Conservation (phyloP, 352 stramenopile species). For the Pythium oligandrum region DNA sequence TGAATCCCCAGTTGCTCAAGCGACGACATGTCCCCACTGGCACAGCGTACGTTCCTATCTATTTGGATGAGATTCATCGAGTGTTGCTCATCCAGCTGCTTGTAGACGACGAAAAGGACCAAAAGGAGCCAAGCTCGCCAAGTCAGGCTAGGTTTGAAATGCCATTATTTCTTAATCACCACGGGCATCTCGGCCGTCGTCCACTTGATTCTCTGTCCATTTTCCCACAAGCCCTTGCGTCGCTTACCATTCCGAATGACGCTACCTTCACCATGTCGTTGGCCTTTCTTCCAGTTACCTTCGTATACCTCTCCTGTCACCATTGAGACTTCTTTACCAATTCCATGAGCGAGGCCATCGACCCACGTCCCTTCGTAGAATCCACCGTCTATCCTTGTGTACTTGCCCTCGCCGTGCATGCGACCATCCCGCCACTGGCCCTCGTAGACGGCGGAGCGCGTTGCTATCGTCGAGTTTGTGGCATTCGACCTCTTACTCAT, state of each 20-base stretch:
- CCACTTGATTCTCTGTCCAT: conserved; percentile 56
- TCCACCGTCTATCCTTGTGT: conserved; percentile 45
- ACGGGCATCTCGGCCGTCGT: conserved; percentile 49
- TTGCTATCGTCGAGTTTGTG: background rate
- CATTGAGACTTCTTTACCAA: conserved; percentile 45
- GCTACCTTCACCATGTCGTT: conserved; percentile 51
- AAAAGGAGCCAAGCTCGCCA: conserved; percentile 48
- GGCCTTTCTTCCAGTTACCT: conserved; percentile 46
- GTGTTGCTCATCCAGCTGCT: conserved; percentile 1
- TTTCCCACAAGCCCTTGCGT: conserved; percentile 55
- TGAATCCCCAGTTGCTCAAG: conserved; percentile 26
- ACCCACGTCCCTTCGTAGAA: conserved; percentile 69
- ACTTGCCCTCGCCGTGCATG: conserved; percentile 68
- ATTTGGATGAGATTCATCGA: background rate
- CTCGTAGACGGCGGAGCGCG: conserved; percentile 29
- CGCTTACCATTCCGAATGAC: conserved; percentile 37
- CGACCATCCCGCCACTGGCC: conserved; percentile 55
- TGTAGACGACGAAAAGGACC: conserved; percentile 40
- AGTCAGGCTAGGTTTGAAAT: conserved; percentile 4
- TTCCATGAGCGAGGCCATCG: conserved; percentile 49
- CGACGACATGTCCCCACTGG: conserved; percentile 39
- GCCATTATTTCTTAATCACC: conserved; percentile 15
- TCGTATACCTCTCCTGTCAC: conserved; percentile 48
- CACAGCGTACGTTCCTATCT: conserved; percentile 31
- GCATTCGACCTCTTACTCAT: too few species aligned